Evolutionary conservation across 73 alveolate genomes (phyloP).

Genomic region (Blepharisma stoltei): DNA sequence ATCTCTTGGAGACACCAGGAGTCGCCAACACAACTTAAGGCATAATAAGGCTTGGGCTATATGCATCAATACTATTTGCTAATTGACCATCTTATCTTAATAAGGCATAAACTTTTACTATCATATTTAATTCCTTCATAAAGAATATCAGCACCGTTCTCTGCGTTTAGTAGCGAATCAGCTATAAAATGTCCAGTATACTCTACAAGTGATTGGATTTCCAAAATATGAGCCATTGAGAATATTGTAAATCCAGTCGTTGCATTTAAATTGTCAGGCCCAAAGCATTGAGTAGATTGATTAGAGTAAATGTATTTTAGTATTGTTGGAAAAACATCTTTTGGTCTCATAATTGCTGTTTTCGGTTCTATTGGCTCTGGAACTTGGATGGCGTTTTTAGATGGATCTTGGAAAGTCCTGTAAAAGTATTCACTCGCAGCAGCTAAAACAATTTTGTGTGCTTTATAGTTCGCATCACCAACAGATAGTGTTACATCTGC

Average conservation of each 20-base stretch:
- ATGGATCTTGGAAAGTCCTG: not conserved
- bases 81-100: too few relatives aligned
- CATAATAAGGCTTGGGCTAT: too few relatives aligned
- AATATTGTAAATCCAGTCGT: not conserved
- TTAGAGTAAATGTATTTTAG: constrained; percentile 2
- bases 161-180: not conserved
- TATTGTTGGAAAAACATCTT: not conserved
- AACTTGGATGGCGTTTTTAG: constrained; percentile 7
- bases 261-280: constrained; percentile 3
- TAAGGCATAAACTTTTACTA: too few relatives aligned
- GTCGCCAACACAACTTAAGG: too few relatives aligned
- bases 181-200: not conserved
- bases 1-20: too few relatives aligned
- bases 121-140: constrained; percentile 7
- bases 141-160: not conserved
- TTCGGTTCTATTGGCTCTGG: constrained; percentile 15
- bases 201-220: not conserved
- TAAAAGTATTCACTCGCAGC: constrained; percentile 12
- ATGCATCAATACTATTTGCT: too few relatives aligned
- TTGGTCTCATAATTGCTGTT: not conserved
- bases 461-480: constrained; percentile 17
- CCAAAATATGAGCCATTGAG: not conserved
- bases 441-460: constrained; percentile 27
- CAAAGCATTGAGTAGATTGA: not conserved
- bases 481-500: constrained; percentile 2